Percentiles rank a stretch among this genome's conserved stretches.
phyloP scores from a whole-genome alignment of 2,329 filamentous ascomycete species.

The Monilinia aucupariae region DNA sequence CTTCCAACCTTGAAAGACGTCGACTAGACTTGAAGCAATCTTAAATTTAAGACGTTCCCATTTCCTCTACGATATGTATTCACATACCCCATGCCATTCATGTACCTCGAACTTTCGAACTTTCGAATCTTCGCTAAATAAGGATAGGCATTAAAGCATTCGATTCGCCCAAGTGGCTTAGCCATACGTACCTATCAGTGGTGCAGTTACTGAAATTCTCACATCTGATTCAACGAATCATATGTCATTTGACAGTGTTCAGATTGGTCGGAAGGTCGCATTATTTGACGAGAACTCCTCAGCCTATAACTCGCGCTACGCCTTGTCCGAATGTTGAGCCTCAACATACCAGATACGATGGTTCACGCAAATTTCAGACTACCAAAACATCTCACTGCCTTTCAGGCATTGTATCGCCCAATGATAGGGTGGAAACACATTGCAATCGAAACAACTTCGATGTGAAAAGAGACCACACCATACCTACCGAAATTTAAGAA shows the following conservation, averaged over 20 bases:
- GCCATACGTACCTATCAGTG: constrained; percentile 21
- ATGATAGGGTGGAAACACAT: neutral
- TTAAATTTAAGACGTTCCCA: neutral
- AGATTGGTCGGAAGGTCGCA: neutral
- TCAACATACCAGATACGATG: neutral
- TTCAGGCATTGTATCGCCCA: neutral
- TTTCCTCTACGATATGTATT: constrained; percentile 4
- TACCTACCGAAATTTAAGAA: too few relatives aligned
- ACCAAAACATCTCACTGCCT: neutral
- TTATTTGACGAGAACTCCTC: neutral
- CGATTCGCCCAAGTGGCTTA: constrained; percentile 26
- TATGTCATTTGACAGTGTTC: constrained; percentile 1
- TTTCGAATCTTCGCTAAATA: constrained; percentile 28
- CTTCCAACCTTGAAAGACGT: constrained; percentile 18
- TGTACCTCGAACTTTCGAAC: constrained; percentile 14
- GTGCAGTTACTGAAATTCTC: constrained; percentile 4
- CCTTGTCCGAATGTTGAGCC: constrained; percentile 9
- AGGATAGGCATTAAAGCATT: constrained; percentile 20
- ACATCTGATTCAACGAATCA: constrained; percentile 22
- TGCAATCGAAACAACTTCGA: neutral
- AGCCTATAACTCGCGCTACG: constrained; percentile 13
- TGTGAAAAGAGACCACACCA: too few relatives aligned
- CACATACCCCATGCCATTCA: neutral
- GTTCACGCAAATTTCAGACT: neutral
- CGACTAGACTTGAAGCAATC: neutral